Evolutionary conservation across 768 basidiomycete genomes (phyloP).

Genomic region (Russula griseocarnosa): DNA sequence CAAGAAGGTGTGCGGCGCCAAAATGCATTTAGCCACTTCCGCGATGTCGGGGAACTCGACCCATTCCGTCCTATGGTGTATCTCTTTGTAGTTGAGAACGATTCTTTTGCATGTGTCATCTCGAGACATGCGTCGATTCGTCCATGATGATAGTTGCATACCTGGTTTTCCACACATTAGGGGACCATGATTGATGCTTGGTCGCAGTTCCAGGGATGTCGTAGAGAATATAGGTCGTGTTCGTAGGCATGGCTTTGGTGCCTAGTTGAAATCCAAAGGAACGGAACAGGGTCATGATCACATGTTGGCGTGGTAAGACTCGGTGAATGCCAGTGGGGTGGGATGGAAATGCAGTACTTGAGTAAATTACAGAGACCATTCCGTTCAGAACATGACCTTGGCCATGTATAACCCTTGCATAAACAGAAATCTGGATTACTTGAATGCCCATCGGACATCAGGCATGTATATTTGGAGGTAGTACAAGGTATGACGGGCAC

Average conservation of each 20-base stretch:
- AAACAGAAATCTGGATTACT: not conserved
- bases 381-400: no score
- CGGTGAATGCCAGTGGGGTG: no score
- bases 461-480: not conserved
- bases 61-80: constrained; percentile 48
- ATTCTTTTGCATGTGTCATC: constrained; percentile 28
- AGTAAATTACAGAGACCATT: no score
- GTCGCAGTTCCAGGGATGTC: constrained; percentile 22
- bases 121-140: not conserved
- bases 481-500: not conserved
- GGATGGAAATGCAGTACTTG: no score
- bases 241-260: not conserved
- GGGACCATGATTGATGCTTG: constrained; percentile 32
- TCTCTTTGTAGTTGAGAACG: constrained; percentile 41
- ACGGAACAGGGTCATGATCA: not conserved
- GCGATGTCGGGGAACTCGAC: constrained; percentile 52
- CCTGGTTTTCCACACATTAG: constrained; percentile 37
- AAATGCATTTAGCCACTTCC: constrained; percentile 35
- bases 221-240: constrained; percentile 17
- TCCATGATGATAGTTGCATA: constrained; percentile 16
- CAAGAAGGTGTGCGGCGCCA: constrained; percentile 37
- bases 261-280: not conserved
- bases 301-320: not conserved
- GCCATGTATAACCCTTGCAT: no score
- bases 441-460: not conserved